phyloP scores from a whole-genome alignment of 768 basidiomycete genomes.

The Boletus tylopilopsis region DNA sequence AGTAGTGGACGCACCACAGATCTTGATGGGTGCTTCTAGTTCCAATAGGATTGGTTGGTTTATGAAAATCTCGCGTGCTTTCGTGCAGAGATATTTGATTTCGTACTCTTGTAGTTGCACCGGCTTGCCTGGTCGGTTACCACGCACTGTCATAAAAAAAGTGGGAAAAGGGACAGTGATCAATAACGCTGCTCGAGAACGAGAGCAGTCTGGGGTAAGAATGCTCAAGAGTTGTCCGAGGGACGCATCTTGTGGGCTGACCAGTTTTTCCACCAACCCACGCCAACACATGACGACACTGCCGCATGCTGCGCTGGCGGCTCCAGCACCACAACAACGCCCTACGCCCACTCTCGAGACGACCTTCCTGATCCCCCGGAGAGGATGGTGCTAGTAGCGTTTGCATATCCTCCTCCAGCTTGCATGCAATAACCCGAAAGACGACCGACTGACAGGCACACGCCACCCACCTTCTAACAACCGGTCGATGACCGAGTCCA shows the following conservation, averaged over 20 bases:
- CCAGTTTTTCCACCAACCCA: slow-evolving; percentile 9
- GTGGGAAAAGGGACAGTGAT: slow-evolving; percentile 12
- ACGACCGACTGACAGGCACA: slow-evolving; percentile 23
- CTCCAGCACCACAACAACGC: slow-evolving; percentile 1
- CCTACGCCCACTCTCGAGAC: slow-evolving; percentile 7
- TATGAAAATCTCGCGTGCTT: slow-evolving; percentile 98
- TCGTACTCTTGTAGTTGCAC: slow-evolving; percentile 98
- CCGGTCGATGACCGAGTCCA: slow-evolving; percentile 99
- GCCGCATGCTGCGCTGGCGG: slow-evolving; percentile 13
- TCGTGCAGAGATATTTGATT: slow-evolving; percentile 98
- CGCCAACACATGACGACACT: slow-evolving; percentile 7
- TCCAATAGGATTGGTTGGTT: slow-evolving; percentile 97
- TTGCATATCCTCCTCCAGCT: slow-evolving; percentile 1
- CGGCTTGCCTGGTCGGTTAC: slow-evolving; percentile 97
- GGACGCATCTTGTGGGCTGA: neutral
- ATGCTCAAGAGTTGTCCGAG: neutral
- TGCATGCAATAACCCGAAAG: slow-evolving; percentile 9
- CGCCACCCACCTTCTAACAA: slow-evolving; percentile 86
- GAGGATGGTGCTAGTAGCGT: neutral
- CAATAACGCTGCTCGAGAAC: slow-evolving; percentile 13
- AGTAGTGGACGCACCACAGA: slow-evolving; percentile 73
- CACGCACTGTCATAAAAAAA: slow-evolving; percentile 66
- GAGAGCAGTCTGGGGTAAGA: neutral
- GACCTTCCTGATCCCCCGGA: neutral
- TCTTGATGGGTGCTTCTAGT: slow-evolving; percentile 99